Evolutionary conservation across 225 moss, liverwort and hornwort species (phyloP).

Genomic region (Marchantia paleacea): DNA sequence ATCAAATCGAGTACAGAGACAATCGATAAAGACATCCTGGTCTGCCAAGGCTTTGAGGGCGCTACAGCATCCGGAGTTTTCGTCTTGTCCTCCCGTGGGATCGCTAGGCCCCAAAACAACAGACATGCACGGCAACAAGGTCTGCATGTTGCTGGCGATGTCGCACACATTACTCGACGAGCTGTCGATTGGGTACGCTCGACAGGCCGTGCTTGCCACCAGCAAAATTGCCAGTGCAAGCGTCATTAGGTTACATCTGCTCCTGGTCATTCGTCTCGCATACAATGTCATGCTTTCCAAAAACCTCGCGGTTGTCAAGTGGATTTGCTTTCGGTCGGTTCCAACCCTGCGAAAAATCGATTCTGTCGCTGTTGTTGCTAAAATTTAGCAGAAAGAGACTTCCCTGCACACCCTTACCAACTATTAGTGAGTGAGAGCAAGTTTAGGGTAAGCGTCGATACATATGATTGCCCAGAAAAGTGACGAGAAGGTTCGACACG

Average conservation of each 20-base stretch:
- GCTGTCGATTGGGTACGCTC: neutral
- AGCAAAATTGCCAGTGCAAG: neutral
- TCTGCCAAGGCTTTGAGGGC: conserved; percentile 2
- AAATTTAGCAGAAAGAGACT: neutral
- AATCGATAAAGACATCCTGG: conserved; percentile 9
- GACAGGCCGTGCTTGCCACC: neutral
- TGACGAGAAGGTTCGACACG: neutral
- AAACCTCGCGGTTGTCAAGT: neutral
- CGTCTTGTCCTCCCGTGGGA: neutral
- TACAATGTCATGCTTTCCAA: neutral
- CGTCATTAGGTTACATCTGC: neutral
- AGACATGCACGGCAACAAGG: conserved; percentile 10
- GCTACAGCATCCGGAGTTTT: conserved; percentile 1
- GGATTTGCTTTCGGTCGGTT: neutral
- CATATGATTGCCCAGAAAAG: neutral
- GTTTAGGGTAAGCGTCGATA: neutral
- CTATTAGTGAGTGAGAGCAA: neutral
- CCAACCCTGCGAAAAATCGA: neutral
- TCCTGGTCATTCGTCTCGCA: neutral
- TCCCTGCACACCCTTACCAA: neutral
- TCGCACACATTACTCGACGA: neutral
- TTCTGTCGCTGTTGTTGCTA: neutral
- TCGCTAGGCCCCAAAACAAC: neutral
- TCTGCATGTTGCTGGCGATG: conserved; percentile 12
- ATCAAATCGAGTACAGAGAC: conserved; percentile 7